A percentile compares a stretch with the other conserved stretches of the same genome.
Conservation (phyloP, 2,329 filamentous ascomycete species). For the Aspergillus novofumigatus region DNA sequence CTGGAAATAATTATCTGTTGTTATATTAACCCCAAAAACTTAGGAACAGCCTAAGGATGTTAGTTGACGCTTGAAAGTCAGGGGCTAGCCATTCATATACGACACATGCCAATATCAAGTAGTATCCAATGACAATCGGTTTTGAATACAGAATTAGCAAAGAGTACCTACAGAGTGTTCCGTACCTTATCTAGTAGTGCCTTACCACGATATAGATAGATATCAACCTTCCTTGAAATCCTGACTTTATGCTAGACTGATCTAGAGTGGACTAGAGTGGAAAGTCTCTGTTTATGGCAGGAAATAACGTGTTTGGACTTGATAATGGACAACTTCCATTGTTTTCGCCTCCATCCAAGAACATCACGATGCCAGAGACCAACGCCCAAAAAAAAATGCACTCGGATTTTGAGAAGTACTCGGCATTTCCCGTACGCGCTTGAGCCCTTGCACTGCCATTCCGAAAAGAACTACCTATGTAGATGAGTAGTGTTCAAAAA, state of each 20-base stretch:
- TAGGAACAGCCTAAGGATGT: too few relatives aligned
- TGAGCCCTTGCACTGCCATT: background rate
- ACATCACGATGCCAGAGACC: background rate
- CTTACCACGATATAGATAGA: background rate
- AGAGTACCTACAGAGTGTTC: background rate
- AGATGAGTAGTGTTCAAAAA: background rate
- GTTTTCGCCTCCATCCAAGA: background rate
- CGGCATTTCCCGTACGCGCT: too few relatives aligned
- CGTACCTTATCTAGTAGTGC: too few relatives aligned
- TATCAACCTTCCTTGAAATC: background rate
- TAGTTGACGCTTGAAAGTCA: background rate
- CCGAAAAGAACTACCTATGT: too few relatives aligned
- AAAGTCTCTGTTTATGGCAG: background rate
- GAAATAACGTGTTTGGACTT: background rate
- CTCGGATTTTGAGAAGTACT: background rate
- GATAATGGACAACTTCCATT: background rate
- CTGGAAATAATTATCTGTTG: too few relatives aligned
- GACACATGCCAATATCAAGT: too few relatives aligned
- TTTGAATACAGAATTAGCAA: background rate
- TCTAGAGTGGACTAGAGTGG: background rate
- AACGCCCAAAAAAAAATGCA: background rate
- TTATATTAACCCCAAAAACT: too few relatives aligned
- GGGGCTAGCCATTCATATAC: background rate
- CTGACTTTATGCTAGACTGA: background rate
- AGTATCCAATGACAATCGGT: background rate